Percentiles rank a stretch among this genome's conserved stretches.
phyloP scores from a whole-genome alignment of 1,139 yeast genomes.

The Scheffersomyces stambukii region DNA sequence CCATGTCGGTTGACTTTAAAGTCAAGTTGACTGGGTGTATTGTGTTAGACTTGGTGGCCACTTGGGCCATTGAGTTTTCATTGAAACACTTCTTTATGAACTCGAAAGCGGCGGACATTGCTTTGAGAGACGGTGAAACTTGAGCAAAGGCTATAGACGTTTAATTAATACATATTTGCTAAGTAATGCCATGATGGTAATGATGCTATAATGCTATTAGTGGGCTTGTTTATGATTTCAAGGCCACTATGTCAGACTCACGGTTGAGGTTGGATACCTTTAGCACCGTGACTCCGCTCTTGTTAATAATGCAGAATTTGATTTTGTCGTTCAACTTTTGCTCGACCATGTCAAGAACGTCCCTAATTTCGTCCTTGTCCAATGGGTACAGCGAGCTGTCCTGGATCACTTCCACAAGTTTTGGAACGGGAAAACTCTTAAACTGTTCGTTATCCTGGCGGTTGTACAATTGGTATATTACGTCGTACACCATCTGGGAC shows the following conservation, averaged over 20 bases:
- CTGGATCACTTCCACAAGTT: constrained; percentile 23
- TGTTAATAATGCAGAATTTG: constrained; percentile 14
- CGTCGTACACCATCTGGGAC: constrained; percentile 33
- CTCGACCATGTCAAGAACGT: constrained; percentile 18
- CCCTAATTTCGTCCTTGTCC: constrained; percentile 27
- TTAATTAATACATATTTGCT: constrained; percentile 2
- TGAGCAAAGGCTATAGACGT: neutral
- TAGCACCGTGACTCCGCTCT: constrained; percentile 24
- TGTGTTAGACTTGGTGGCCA: constrained; percentile 68
- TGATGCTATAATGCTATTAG: constrained; percentile 4
- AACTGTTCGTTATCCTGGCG: constrained; percentile 7
- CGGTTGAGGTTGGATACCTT: constrained; percentile 25
- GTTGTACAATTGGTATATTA: constrained; percentile 27
- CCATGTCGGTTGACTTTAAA: constrained; percentile 76
- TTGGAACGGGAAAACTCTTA: constrained; percentile 21
- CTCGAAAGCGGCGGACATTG: constrained; percentile 89
- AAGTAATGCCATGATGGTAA: neutral
- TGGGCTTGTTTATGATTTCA: constrained; percentile 3
- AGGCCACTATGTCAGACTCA: constrained; percentile 18
- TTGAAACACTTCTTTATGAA: constrained; percentile 88
- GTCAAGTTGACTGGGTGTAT: constrained; percentile 69
- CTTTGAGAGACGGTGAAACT: constrained; percentile 40
- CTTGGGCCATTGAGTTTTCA: constrained; percentile 75
- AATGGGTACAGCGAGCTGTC: constrained; percentile 36
- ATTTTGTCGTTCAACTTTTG: constrained; percentile 15